phyloP scores from a whole-genome alignment of 2,329 filamentous ascomycete species.

The Apiospora koreana region DNA sequence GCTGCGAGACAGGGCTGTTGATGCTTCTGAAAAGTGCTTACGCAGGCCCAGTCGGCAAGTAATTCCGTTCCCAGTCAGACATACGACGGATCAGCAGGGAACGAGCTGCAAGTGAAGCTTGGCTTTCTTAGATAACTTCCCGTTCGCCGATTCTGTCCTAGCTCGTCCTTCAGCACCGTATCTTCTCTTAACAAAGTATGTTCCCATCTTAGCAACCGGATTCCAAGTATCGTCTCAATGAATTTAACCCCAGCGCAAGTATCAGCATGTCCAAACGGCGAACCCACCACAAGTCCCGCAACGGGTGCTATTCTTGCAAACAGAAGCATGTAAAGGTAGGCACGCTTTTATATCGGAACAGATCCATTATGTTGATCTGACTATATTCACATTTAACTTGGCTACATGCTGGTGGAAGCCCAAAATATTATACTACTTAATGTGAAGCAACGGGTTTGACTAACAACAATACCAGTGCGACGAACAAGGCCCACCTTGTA shows the following conservation, averaged over 20 bases:
- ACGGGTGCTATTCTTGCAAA: conserved; percentile 7
- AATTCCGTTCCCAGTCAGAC: not conserved
- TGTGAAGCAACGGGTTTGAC: not conserved
- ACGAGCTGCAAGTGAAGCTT: not conserved
- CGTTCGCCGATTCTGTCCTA: not conserved
- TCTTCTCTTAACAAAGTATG: not conserved
- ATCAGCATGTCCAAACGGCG: not conserved
- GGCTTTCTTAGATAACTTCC: not conserved
- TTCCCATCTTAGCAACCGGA: not conserved
- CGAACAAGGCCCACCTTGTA: conserved; percentile 1
- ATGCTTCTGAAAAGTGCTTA: not conserved
- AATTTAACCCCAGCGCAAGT: not conserved
- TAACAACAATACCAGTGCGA: not conserved
- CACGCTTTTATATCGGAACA: not conserved
- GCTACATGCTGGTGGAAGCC: not conserved
- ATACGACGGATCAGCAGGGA: not conserved
- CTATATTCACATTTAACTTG: not conserved
- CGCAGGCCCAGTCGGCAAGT: not conserved
- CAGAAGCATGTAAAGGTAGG: conserved; percentile 10
- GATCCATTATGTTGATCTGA: too few relatives aligned
- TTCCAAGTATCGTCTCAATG: not conserved
- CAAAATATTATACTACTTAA: not conserved
- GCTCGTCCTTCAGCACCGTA: not conserved
- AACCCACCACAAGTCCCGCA: conserved; percentile 4
- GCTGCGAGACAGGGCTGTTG: not conserved